These are phyloP conservation scores for Ceratocystis variospora DNA, from an alignment of 2,329 filamentous ascomycete genomes.

Conservation along the genomic window DNA sequence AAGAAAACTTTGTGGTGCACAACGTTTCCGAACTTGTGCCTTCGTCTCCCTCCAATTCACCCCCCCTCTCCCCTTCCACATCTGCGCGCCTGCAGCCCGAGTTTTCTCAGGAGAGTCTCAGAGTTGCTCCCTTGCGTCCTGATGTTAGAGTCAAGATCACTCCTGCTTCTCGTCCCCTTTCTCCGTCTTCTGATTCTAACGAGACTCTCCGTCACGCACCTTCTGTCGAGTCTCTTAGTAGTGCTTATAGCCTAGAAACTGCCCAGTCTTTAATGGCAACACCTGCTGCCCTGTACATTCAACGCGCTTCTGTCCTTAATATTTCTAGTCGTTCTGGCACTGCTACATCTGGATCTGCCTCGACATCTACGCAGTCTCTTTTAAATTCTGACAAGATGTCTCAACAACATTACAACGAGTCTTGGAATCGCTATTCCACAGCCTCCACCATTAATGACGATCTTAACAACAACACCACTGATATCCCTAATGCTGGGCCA, in stretches of 20 bases:
- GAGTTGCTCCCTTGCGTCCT: slow-evolving; percentile 42
- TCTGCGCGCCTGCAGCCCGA: slow-evolving; percentile 26
- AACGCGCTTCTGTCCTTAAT: slow-evolving; percentile 25
- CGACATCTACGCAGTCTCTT: slow-evolving; percentile 23
- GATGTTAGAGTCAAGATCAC: slow-evolving; percentile 27
- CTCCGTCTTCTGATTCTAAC: slow-evolving; percentile 28
- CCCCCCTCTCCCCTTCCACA: slow-evolving; percentile 9
- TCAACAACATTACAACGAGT: not conserved
- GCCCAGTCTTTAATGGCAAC: slow-evolving; percentile 28
- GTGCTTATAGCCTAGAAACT: slow-evolving; percentile 38
- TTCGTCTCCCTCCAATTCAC: slow-evolving; percentile 22
- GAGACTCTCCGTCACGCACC: slow-evolving; percentile 38
- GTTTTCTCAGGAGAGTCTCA: slow-evolving; percentile 48
- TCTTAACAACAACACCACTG: not conserved
- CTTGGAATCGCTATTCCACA: slow-evolving; percentile 13
- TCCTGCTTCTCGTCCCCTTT: slow-evolving; percentile 16
- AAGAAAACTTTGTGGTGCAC: slow-evolving; percentile 20
- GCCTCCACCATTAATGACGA: not conserved
- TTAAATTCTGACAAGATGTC: slow-evolving; percentile 25
- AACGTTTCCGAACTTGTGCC: slow-evolving; percentile 20
- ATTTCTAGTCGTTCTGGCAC: not conserved
- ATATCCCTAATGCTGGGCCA: not conserved
- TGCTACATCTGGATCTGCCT: not conserved
- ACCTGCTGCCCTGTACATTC: slow-evolving; percentile 30
- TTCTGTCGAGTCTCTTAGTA: slow-evolving; percentile 44